Conservation (phyloP, 495 filamentous ascomycete genomes). For the Penicillium longicatenatum region DNA sequence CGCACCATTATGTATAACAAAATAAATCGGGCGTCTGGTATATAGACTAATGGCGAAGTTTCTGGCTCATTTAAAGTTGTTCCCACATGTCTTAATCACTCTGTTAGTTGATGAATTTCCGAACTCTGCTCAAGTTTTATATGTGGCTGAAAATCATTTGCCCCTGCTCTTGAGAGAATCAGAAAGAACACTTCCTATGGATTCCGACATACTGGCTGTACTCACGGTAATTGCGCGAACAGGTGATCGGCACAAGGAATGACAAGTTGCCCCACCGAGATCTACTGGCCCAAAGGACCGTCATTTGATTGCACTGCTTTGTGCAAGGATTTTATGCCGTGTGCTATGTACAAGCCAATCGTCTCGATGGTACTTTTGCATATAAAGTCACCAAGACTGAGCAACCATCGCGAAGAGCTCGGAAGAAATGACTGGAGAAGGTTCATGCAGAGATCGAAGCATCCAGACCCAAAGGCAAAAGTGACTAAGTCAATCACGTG, state of each 20-base stretch:
- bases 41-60: too few species aligned
- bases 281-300: constrained; percentile 1
- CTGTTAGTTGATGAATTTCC: too few species aligned
- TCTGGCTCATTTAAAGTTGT: too few species aligned
- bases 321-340: neutral
- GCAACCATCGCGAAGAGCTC: neutral
- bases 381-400: neutral
- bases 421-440: too few species aligned
- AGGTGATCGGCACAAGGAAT: constrained; percentile 1
- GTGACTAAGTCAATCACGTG: constrained; percentile 13
- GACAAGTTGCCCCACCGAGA: constrained; percentile 5
- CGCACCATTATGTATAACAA: too few species aligned
- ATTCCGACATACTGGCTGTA: too few species aligned
- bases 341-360: neutral
- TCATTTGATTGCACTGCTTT: neutral
- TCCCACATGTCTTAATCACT: too few species aligned
- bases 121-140: too few species aligned
- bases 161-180: too few species aligned
- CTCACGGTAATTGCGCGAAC: neutral
- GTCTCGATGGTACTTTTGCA: neutral
- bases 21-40: too few species aligned
- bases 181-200: too few species aligned
- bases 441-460: neutral
- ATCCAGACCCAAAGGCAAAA: constrained; percentile 3
- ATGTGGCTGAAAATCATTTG: too few species aligned